These are phyloP conservation scores for Candida golubevii DNA, from an alignment of 805 yeast genomes.

Conservation along the genomic window DNA sequence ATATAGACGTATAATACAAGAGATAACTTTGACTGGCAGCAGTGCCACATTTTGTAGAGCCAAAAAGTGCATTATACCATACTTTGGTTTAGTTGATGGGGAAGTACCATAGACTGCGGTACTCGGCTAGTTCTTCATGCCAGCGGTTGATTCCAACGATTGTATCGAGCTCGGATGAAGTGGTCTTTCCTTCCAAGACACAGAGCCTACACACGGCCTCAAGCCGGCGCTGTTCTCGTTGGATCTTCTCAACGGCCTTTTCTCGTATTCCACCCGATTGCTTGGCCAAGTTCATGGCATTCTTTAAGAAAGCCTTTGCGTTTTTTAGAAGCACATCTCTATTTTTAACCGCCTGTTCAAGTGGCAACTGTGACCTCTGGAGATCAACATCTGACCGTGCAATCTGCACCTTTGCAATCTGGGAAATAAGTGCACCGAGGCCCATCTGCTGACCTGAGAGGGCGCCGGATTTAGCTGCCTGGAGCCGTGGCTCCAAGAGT, in stretches of 20 bases:
- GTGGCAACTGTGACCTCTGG: conserved; percentile 38
- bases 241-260: conserved; percentile 38
- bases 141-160: conserved; percentile 29
- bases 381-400: conserved; percentile 51
- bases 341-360: conserved; percentile 28
- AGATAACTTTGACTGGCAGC: too few species aligned
- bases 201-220: conserved; percentile 47
- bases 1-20: too few species aligned
- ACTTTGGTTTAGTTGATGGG: background rate
- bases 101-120: conserved; percentile 24
- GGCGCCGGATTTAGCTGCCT: background rate
- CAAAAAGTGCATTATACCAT: too few species aligned
- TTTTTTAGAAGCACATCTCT: conserved; percentile 32
- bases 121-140: conserved; percentile 24
- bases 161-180: conserved; percentile 4
- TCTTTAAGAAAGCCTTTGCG: conserved; percentile 40
- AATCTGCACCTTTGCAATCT: conserved; percentile 40
- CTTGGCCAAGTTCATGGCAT: conserved; percentile 42
- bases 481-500: conserved; percentile 16
- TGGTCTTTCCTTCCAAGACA: conserved; percentile 32
- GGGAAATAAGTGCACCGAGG: conserved; percentile 30
- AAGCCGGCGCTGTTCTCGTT: conserved; percentile 37
- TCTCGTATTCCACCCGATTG: conserved; percentile 51
- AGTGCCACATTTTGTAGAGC: too few species aligned
- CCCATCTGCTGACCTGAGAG: conserved; percentile 17